A percentile compares a stretch with the other conserved stretches of the same genome.
Evolutionary conservation across 1,139 yeast genomes (phyloP).

Genomic region (Saccharomyces hybrid): DNA sequence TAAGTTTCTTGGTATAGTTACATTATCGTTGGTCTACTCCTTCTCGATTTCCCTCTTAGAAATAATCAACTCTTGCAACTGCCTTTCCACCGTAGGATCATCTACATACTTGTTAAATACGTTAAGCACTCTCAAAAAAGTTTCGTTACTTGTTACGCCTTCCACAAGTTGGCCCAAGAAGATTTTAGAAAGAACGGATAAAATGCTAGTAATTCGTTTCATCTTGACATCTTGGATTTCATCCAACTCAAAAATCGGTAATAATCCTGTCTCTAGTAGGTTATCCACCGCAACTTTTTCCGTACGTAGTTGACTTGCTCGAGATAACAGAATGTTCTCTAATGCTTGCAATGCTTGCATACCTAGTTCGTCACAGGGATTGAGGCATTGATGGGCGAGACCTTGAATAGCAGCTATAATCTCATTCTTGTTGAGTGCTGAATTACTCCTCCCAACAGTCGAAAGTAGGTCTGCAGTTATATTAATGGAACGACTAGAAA

Average conservation of each 20-base stretch:
- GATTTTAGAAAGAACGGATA: conserved; percentile 61
- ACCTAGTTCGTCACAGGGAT: conserved; percentile 75
- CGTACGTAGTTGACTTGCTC: conserved; percentile 27
- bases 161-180: conserved; percentile 51
- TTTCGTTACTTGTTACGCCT: conserved; percentile 36
- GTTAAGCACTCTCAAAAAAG: conserved; percentile 42
- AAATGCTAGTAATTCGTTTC: conserved; percentile 39
- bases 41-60: conserved; percentile 31
- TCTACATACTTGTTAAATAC: conserved; percentile 43
- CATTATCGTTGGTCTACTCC: not conserved
- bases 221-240: conserved; percentile 50
- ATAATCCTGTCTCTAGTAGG: conserved; percentile 62
- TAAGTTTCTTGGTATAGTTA: not conserved
- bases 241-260: conserved; percentile 52
- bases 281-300: conserved; percentile 39
- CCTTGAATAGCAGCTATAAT: conserved; percentile 63
- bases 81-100: conserved; percentile 35
- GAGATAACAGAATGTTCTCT: conserved; percentile 38
- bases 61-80: conserved; percentile 34
- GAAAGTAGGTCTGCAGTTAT: conserved; percentile 38
- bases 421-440: conserved; percentile 25
- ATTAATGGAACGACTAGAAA: conserved; percentile 55
- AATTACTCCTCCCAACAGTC: too few relatives aligned
- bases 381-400: conserved; percentile 79
- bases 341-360: conserved; percentile 52